Conservation (phyloP, 441 rosid genomes). For the Corymbia calophylla region DNA sequence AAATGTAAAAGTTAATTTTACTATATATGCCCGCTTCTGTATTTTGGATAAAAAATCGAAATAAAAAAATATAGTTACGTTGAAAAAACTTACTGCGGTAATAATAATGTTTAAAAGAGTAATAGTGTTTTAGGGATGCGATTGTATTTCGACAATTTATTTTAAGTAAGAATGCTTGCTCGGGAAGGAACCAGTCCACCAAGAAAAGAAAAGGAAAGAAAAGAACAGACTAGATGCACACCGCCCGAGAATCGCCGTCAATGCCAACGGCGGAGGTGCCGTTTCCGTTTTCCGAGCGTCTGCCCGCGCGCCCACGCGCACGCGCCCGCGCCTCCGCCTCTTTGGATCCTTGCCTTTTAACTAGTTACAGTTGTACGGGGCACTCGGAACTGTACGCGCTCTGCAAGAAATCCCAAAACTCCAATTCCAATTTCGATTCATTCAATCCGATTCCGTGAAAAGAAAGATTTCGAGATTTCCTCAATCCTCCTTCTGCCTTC, state of each 20-base stretch:
- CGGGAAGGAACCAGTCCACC: background rate
- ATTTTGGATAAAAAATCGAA: background rate
- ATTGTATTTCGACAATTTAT: no score
- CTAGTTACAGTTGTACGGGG: no score
- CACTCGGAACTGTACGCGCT: background rate
- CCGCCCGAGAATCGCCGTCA: background rate
- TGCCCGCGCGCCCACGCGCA: background rate
- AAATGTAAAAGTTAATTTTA: no score
- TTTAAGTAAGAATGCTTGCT: background rate
- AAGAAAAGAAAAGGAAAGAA: no score
- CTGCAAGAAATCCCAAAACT: background rate
- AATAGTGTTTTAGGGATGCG: background rate
- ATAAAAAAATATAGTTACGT: background rate
- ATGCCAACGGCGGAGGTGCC: background rate
- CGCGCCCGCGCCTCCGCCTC: no score
- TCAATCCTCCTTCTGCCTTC: background rate
- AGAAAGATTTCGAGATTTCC: background rate
- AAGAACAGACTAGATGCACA: background rate
- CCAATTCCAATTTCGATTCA: background rate
- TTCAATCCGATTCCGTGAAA: background rate
- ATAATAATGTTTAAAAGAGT: background rate
- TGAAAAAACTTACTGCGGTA: no score
- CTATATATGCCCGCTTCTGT: no score
- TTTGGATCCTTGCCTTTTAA: background rate
- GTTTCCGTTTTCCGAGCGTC: background rate